Conservation (phyloP, 2,329 filamentous ascomycete genomes). For the Curvularia spicifera region DNA sequence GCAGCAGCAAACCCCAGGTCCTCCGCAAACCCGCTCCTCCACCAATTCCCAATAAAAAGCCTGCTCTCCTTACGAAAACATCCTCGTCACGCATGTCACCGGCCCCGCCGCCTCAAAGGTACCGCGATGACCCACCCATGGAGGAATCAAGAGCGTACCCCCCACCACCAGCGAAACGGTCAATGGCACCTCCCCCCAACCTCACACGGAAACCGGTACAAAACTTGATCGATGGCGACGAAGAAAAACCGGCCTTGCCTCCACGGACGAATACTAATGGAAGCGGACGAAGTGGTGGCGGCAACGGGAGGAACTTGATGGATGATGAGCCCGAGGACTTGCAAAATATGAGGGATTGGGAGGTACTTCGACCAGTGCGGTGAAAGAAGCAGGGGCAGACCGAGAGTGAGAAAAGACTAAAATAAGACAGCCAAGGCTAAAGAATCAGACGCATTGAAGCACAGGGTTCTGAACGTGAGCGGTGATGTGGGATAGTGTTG, state of each 20-base stretch:
- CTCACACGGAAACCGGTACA: conserved; percentile 25
- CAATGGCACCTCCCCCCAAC: conserved; percentile 33
- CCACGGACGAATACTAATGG: conserved; percentile 41
- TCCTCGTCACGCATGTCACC: conserved; percentile 13
- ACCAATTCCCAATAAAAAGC: conserved; percentile 45
- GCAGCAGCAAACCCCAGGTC: conserved; percentile 27
- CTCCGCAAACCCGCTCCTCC: conserved; percentile 45
- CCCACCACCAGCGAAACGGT: conserved; percentile 28
- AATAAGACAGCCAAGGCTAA: neutral
- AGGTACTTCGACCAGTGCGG: conserved; percentile 44
- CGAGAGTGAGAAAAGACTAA: neutral
- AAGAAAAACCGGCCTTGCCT: conserved; percentile 38
- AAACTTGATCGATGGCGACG: conserved; percentile 29
- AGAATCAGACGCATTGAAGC: neutral
- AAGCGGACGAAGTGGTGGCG: conserved; percentile 19
- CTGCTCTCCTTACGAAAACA: conserved; percentile 32
- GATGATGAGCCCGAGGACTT: conserved; percentile 47
- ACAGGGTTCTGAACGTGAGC: neutral
- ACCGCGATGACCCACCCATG: conserved; percentile 33
- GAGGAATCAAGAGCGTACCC: conserved; percentile 20
- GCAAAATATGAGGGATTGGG: conserved; percentile 47
- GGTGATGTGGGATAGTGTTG: neutral
- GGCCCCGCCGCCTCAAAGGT: conserved; percentile 24
- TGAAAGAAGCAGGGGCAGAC: neutral
- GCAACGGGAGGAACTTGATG: conserved; percentile 39